phyloP scores from a whole-genome alignment of 345 rosid species.

The Leavenworthia alabamica region DNA sequence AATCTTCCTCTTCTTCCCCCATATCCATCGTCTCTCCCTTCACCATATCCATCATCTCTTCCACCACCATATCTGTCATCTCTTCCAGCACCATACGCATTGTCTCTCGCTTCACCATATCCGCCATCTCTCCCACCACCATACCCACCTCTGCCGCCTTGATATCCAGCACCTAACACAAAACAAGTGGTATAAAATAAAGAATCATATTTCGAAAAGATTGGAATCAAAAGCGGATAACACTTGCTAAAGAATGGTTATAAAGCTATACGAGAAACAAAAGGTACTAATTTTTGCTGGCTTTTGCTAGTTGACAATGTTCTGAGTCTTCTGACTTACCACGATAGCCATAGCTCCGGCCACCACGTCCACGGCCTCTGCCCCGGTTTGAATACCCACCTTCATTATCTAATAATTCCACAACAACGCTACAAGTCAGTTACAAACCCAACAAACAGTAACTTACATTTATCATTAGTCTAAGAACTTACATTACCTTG shows the following conservation, averaged over 20 bases:
- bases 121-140: too few species aligned
- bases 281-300: neutral
- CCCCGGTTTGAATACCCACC: conserved; percentile 38
- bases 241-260: neutral
- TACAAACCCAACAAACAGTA: neutral
- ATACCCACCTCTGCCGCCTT: too few species aligned
- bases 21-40: too few species aligned
- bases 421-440: conserved; percentile 9
- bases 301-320: neutral
- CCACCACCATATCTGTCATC: too few species aligned
- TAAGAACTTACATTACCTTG: neutral
- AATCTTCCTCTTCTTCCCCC: too few species aligned
- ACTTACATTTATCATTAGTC: too few species aligned
- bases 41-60: too few species aligned
- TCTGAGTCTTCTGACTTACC: conserved; percentile 42
- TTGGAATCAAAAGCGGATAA: neutral
- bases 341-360: conserved; percentile 40
- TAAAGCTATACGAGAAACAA: neutral
- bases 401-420: conserved; percentile 34
- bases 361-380: conserved; percentile 47
- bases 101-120: too few species aligned
- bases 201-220: neutral
- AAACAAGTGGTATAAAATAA: too few species aligned
- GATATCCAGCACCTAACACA: too few species aligned
- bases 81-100: too few species aligned